Evolutionary conservation across 805 yeast genomes (phyloP), one percentile per base, ranked within the genome.

Genomic region (Naumovozyma castellii): DNA sequence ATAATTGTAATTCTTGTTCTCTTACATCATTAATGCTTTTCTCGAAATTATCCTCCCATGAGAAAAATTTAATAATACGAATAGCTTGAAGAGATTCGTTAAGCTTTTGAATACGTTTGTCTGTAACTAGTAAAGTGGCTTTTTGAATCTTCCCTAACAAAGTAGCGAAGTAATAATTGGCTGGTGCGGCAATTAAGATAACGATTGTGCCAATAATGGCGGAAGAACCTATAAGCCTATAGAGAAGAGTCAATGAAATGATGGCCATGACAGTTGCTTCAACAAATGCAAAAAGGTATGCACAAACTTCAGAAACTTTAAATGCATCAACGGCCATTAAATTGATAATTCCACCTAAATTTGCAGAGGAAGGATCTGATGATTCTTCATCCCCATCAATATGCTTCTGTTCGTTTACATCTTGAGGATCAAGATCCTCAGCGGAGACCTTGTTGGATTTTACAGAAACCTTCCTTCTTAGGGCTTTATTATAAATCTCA

Each of bases 301-400:
- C 92, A 62, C 87, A 80, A 43, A 86, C 75, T 64, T 87, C 96
- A 32, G 92, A 80, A 22, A 87, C 84, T 61, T 85, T 87, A 67
- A 84, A 86, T 8, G 96, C 87, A 67, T 86, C 96, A 40, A 86
- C 90, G 28, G 95, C 78, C 84, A 86, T 86, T 51, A 86, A 69
- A 56, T 86, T 86, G 58, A 86, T 86, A 46, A 86, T 83, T 13
- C 94, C 86, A 46, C 96, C 96, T 37, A 83, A 61, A 54, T 84
- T 88, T 17, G 33, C 22, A 6, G 18, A 57, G 6, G 27, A 22
- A 6, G 27, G 6, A 22, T 22, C 10, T 22, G 27, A 22, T 22
- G 62, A 52, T 38, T 61, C 69, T 40, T 67, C 68, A 36, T 59
- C 66, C 18, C 61, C 68, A 36, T 64, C 58, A 9, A 54, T 40